Evolutionary conservation across 805 yeast species (phyloP), one percentile per base, ranked within the genome.

Genomic region (Saturnispora bothae): DNA sequence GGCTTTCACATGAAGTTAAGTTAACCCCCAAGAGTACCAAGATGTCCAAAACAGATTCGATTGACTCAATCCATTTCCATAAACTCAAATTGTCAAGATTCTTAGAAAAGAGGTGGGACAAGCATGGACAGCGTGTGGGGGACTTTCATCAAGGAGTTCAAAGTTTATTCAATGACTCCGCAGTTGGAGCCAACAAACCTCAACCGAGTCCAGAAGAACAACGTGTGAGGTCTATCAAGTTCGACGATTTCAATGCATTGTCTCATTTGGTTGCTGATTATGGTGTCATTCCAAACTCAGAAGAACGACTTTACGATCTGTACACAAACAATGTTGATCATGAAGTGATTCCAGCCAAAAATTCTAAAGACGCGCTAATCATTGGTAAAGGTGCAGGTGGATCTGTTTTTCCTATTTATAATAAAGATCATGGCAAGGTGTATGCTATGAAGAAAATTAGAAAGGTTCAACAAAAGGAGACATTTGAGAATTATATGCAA

Each of bases 361-460:
- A 20, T 8, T 42, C 35, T 8, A 33, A 38, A 3, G 28, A 36
- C 19, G 48, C 48, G n/a, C 26, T 45, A 8, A 37, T 45, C 5
- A 41, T 45, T 20, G 97, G 97, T 17, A 76, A 88, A 41, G 97
- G 97, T 12, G 96, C 96, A 1, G 88, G 94, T 18, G 96, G 97
- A 2, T 79, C 92, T 1, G 97, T 88, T n/a, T 71, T 81, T 38
- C 80, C 86, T 42, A 73, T 74, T 42, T 70, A 81, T 37, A 66
- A 72, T 22, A 56, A 70, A 0, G 78, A 77, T 46, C 70, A 73
- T 18, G 46, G 42, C 27, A 68, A 72, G 43, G 56, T 83, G 4
- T 85, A 73, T 59, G 97, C 97, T 0, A 83, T 89, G 38, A 88
- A 88, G 61, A 82, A 83, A 57, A 86, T 89, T 57, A 68, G 94